These are phyloP conservation scores for Penicillium sumatraense DNA, from an alignment of 2,329 filamentous ascomycete species.

Conservation along the genomic window DNA sequence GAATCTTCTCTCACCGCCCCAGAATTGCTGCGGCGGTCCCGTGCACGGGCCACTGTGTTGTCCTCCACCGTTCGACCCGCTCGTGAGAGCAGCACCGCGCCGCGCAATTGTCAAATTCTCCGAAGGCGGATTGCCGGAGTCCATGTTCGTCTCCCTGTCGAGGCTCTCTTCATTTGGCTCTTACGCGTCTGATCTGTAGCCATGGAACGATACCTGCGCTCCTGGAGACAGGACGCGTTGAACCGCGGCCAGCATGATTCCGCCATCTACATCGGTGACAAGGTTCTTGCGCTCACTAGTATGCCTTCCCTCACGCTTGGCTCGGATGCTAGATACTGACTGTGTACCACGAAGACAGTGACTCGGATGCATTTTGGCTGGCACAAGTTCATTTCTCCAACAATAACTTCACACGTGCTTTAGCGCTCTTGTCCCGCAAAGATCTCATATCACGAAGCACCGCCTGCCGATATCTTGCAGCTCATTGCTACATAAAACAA, in stretches of 20 bases:
- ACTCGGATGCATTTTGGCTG: slow-evolving; percentile 94
- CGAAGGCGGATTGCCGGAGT: slow-evolving; percentile 1
- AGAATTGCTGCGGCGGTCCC: neutral
- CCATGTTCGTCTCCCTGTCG: neutral
- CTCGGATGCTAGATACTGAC: slow-evolving; percentile 9
- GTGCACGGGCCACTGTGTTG: slow-evolving; percentile 29
- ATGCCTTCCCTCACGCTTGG: slow-evolving; percentile 2
- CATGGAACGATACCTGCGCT: slow-evolving; percentile 93
- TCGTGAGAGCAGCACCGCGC: slow-evolving; percentile 18
- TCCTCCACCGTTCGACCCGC: slow-evolving; percentile 22
- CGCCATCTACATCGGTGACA: slow-evolving; percentile 96
- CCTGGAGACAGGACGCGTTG: slow-evolving; percentile 93
- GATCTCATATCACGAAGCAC: slow-evolving; percentile 81
- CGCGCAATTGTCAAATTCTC: slow-evolving; percentile 13
- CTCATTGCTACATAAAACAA: slow-evolving; percentile 93
- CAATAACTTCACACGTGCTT: slow-evolving; percentile 90
- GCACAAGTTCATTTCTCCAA: slow-evolving; percentile 98
- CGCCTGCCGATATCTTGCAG: slow-evolving; percentile 89
- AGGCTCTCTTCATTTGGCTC: neutral
- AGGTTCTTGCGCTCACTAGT: slow-evolving; percentile 93
- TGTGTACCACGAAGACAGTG: slow-evolving; percentile 68
- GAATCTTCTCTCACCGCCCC: too few species aligned
- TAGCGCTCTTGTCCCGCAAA: slow-evolving; percentile 81
- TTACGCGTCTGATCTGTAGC: slow-evolving; percentile 7
- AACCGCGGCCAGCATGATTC: slow-evolving; percentile 97